Conservation (phyloP, 116 monocot genomes). For the Trichopus zeylanicus region DNA sequence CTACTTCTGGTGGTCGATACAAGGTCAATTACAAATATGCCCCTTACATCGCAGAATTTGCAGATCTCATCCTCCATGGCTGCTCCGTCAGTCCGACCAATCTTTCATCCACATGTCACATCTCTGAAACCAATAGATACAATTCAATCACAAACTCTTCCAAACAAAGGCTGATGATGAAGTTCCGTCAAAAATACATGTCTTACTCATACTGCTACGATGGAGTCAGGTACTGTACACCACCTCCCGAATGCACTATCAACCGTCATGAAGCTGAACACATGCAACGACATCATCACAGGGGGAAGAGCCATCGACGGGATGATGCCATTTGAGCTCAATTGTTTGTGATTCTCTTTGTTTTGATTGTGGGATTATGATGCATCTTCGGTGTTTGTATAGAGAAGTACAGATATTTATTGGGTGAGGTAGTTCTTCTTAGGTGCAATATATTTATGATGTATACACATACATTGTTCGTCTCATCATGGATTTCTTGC, state of each 20-base stretch:
- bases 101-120: conserved; percentile 21
- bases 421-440: too few species aligned
- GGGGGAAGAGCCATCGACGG: not conserved
- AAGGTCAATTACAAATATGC: conserved; percentile 43
- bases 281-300: not conserved
- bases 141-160: not conserved
- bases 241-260: conserved; percentile 20
- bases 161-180: conserved; percentile 20
- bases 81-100: conserved; percentile 24
- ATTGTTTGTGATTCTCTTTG: too few species aligned
- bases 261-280: conserved; percentile 3
- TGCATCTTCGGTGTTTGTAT: too few species aligned
- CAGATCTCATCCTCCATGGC: conserved; percentile 33
- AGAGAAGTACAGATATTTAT: too few species aligned
- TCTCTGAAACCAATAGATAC: not conserved
- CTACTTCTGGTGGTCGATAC: conserved; percentile 44
- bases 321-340: too few species aligned
- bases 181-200: conserved; percentile 26
- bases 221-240: conserved; percentile 15
- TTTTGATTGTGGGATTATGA: too few species aligned
- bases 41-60: conserved; percentile 32
- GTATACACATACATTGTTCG: too few species aligned
- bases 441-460: too few species aligned
- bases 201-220: conserved; percentile 42
- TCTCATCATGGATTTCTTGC: too few species aligned